Evolutionary conservation across 495 filamentous ascomycete species (phyloP).

Genomic region (Annulohypoxylon moriforme): DNA sequence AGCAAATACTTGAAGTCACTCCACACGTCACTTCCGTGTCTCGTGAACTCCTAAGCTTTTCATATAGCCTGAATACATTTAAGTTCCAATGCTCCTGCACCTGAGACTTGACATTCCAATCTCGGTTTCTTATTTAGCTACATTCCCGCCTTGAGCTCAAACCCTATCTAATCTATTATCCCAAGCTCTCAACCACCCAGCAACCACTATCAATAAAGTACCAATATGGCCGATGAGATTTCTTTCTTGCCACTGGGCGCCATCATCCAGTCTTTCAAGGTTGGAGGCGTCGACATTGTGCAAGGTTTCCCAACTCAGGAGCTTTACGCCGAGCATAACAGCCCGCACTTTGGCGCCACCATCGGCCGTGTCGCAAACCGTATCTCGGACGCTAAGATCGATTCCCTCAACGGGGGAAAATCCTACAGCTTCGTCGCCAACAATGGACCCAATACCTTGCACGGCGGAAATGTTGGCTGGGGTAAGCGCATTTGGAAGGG

Average conservation of each 20-base stretch:
- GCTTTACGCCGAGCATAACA: conserved; percentile 78
- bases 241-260: conserved; percentile 87
- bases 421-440: conserved; percentile 76
- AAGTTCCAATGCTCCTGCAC: conserved; percentile 15
- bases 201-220: background rate
- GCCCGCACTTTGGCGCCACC: conserved; percentile 87
- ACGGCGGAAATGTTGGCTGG: conserved; percentile 87
- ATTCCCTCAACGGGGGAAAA: conserved; percentile 75
- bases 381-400: conserved; percentile 75
- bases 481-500: conserved; percentile 86
- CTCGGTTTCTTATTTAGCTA: conserved; percentile 26
- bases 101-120: conserved; percentile 20
- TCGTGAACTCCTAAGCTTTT: conserved; percentile 27
- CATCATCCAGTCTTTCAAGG: conserved; percentile 84
- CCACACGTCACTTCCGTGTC: conserved; percentile 32
- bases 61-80: conserved; percentile 44
- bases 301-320: conserved; percentile 80
- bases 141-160: conserved; percentile 25
- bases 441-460: conserved; percentile 80
- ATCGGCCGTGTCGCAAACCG: conserved; percentile 95
- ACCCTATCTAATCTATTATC: background rate
- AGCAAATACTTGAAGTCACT: conserved; percentile 16
- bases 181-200: background rate
- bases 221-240: conserved; percentile 58
- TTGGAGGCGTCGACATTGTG: conserved; percentile 85